Percentiles rank a stretch among this genome's conserved stretches.
Conservation (phyloP, 139 green algal species). For the Coelastrella sp. region DNA sequence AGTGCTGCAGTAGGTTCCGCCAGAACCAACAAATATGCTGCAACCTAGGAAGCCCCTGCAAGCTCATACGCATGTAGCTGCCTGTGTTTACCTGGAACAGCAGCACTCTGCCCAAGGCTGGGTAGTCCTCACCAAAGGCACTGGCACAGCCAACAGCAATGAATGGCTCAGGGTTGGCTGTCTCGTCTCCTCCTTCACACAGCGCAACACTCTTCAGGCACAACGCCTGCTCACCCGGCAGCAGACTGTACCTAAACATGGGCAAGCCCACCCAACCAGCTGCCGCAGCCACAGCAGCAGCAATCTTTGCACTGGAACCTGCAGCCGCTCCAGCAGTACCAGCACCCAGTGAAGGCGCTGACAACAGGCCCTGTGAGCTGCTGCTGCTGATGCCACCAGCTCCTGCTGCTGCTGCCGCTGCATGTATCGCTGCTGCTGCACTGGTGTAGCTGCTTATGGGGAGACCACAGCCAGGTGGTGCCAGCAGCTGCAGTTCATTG, state of each 20-base stretch:
- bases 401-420: constrained; percentile 18
- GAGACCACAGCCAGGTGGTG: constrained; percentile 35
- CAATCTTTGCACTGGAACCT: not conserved
- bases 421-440: not conserved
- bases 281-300: constrained; percentile 20
- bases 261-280: constrained; percentile 29
- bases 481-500: constrained; percentile 59
- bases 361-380: not conserved
- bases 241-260: constrained; percentile 44
- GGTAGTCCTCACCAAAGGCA: constrained; percentile 85
- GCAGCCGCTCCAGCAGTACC: not conserved
- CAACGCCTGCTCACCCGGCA: constrained; percentile 71
- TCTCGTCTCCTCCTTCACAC: constrained; percentile 44
- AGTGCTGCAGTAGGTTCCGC: not conserved
- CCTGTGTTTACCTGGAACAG: constrained; percentile 65
- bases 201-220: constrained; percentile 64
- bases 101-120: constrained; percentile 81
- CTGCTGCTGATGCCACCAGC: not conserved
- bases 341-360: not conserved
- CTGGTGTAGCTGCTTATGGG: not conserved
- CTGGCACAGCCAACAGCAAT: constrained; percentile 56
- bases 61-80: not conserved
- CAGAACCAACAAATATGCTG: not conserved
- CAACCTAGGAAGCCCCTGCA: not conserved
- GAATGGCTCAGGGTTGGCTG: constrained; percentile 25